Conservation (phyloP, 2,329 filamentous ascomycete species). For the Pseudocercospora cruenta region DNA sequence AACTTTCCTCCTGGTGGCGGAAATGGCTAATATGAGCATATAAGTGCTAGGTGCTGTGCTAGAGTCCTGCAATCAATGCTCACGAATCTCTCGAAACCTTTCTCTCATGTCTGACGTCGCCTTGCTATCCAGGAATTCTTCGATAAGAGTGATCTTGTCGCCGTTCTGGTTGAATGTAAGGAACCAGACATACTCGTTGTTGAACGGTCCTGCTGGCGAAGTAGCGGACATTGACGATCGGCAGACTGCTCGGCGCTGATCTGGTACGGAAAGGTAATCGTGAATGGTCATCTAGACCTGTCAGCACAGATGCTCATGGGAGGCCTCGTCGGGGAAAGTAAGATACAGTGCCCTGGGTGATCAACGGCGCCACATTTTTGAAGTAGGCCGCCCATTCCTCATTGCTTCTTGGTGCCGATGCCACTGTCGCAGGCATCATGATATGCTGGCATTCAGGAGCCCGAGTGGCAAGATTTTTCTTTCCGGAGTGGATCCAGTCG, state of each 20-base stretch:
- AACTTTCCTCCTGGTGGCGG: conserved; percentile 16
- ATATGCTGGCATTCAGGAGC: conserved; percentile 24
- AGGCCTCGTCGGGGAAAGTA: not conserved
- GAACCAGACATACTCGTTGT: conserved; percentile 32
- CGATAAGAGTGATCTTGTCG: conserved; percentile 24
- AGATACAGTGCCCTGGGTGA: conserved; percentile 22
- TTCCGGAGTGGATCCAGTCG: conserved; percentile 20
- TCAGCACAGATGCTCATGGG: not conserved
- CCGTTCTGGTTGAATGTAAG: conserved; percentile 25
- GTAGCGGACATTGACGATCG: conserved; percentile 21
- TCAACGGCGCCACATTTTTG: conserved; percentile 16
- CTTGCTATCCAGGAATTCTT: conserved; percentile 26
- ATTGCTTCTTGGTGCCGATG: conserved; percentile 10
- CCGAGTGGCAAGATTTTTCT: conserved; percentile 16
- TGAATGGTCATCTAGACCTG: conserved; percentile 27
- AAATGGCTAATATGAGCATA: conserved; percentile 15
- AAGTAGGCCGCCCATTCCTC: conserved; percentile 24
- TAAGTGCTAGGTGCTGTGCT: not conserved
- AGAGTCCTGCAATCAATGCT: not conserved
- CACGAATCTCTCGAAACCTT: not conserved
- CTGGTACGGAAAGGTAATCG: conserved; percentile 24
- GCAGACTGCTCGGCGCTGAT: conserved; percentile 17
- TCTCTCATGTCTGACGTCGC: not conserved
- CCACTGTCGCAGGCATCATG: conserved; percentile 20
- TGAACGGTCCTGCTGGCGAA: conserved; percentile 24